A percentile compares a stretch with the other conserved stretches of the same genome.
Conservation (phyloP, 148 eudicot species). For the Rhododendron kiyosumense region DNA sequence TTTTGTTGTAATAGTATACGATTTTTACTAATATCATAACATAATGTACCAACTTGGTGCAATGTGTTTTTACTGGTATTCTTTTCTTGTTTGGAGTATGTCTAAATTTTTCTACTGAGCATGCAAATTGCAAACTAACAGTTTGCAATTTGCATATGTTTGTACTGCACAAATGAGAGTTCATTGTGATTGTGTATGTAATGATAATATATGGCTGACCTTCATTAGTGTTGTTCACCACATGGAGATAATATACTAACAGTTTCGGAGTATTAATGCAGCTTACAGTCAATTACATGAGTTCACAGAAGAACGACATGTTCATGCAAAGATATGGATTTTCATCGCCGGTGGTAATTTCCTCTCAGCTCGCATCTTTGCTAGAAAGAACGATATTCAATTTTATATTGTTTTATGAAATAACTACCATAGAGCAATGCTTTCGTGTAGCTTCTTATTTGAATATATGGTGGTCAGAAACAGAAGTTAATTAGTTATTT, state of each 20-base stretch:
- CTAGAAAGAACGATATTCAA: neutral
- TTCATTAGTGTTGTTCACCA: neutral
- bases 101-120: neutral
- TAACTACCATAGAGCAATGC: neutral
- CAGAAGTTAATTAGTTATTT: neutral
- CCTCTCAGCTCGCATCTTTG: neutral
- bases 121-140: neutral
- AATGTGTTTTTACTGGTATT: neutral
- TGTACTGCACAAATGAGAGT: neutral
- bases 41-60: neutral
- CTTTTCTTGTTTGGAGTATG: neutral
- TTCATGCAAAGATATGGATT: constrained; percentile 96
- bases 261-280: constrained; percentile 25
- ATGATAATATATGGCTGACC: neutral
- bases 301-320: constrained; percentile 52
- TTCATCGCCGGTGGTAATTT: constrained; percentile 84
- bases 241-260: neutral
- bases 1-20: neutral
- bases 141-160: neutral
- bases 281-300: constrained; percentile 86
- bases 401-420: neutral
- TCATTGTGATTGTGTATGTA: neutral
- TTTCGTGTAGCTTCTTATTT: neutral
- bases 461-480: neutral
- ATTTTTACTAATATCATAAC: neutral